phyloP scores from a whole-genome alignment of 176 grass and related monocot genomes.

The Aegilops bicornis region DNA sequence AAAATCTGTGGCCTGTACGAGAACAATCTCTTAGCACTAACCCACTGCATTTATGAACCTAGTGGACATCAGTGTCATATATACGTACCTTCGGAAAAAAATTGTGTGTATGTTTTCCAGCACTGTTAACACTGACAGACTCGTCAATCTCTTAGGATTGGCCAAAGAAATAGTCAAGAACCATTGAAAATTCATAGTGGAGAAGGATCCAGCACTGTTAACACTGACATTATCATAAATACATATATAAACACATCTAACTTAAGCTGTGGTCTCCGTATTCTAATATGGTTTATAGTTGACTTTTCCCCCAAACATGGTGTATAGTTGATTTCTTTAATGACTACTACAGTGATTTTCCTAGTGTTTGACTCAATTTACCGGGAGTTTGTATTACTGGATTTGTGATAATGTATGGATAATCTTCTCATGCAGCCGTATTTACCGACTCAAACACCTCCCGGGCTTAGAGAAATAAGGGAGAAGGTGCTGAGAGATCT shows the following conservation, averaged over 20 bases:
- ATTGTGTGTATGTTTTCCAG: not conserved
- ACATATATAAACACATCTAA: not conserved
- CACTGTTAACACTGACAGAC: not conserved
- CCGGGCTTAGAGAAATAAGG: constrained; percentile 68
- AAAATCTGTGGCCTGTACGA: constrained; percentile 16
- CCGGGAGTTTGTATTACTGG: not conserved
- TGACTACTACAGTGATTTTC: not conserved
- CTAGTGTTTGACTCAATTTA: not conserved
- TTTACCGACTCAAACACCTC: constrained; percentile 82
- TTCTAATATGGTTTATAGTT: not conserved
- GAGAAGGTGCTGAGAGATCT: constrained; percentile 78
- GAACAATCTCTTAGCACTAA: not conserved
- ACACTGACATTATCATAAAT: too few species aligned
- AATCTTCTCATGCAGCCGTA: constrained; percentile 70
- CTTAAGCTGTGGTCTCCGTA: not conserved
- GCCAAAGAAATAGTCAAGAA: not conserved
- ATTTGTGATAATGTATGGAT: constrained; percentile 35
- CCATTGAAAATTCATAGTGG: not conserved
- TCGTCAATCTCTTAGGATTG: not conserved
- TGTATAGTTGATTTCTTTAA: not conserved
- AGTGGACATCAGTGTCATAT: not conserved
- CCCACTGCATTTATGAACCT: not conserved
- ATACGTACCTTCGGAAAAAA: not conserved
- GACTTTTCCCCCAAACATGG: not conserved
- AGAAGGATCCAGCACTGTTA: too few species aligned